Conservation (phyloP, 768 basidiomycete species). For the Lactarius hengduanensis region DNA sequence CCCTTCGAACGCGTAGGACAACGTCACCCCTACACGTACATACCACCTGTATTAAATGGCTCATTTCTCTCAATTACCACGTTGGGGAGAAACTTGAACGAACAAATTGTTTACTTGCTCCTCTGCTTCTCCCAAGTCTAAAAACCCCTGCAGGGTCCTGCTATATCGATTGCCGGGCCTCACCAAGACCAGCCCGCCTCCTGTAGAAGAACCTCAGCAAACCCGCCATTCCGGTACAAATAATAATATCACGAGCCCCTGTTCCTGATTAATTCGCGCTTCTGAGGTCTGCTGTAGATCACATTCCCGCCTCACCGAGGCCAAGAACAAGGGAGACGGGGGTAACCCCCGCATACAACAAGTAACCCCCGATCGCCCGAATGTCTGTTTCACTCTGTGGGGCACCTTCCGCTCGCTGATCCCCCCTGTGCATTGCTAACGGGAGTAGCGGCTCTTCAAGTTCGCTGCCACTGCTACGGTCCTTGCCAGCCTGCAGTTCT, state of each 20-base stretch:
- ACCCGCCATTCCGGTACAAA: not conserved
- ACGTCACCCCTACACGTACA: not conserved
- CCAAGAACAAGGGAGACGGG: not conserved
- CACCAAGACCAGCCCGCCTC: not conserved
- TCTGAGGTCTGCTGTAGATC: not conserved
- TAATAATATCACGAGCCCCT: not conserved
- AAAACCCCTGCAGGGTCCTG: not conserved
- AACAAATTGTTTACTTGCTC: not conserved
- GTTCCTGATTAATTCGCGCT: slow-evolving; percentile 1
- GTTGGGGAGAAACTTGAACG: not conserved
- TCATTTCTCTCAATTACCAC: not conserved
- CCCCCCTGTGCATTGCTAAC: not conserved
- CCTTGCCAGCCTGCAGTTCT: not conserved
- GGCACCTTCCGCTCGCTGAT: not conserved
- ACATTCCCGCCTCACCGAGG: not conserved
- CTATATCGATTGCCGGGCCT: not conserved
- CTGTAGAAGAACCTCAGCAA: not conserved
- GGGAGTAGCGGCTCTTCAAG: not conserved
- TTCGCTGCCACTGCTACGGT: not conserved
- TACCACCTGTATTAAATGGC: not conserved
- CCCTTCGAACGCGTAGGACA: not conserved
- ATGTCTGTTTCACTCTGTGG: not conserved
- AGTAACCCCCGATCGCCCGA: not conserved
- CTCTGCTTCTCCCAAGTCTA: not conserved
- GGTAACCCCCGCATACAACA: not conserved